Evolutionary conservation across 2,329 filamentous ascomycete genomes (phyloP), one percentile per base, ranked within the genome.

Genomic region (Gyromitra esculenta): DNA sequence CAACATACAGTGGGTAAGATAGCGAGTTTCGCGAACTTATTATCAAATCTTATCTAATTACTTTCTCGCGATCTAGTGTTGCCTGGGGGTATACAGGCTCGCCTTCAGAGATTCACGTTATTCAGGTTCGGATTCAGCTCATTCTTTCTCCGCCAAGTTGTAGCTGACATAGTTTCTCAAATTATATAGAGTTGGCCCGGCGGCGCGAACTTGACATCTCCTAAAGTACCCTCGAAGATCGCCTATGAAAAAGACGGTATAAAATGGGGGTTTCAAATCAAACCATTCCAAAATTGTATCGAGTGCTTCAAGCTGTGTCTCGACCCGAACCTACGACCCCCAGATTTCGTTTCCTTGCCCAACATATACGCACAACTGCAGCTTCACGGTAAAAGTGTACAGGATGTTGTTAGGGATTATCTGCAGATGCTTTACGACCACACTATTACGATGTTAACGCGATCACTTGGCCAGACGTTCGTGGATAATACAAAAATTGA

Each of bases 1-100:
- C 92, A n/a, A 94, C 92, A 1, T 94, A 76, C 50, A 73, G 77
- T 35, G 77, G 77, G 77, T 78, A 50, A 73, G 70, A 50, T 48
- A 54, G 39, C 41, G 37, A 31, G 11, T 11, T 57, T 67, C 35
- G 18, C 18, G 31, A n/a, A 9, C 59, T 48, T 64, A 15, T 39
- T 37, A 13, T 48, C 15, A 7, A 41, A 50, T 43, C 31, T 21
- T 39, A 57, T 56, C 45, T 69, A 56, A 71, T 41, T 21, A 25
- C 50, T 43, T 43, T 56, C 50, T 41, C 8, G 54, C 9, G 9
- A 35, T 54, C 18, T 31, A 78, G 77, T 37, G 77, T 78, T 41
- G 77, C 77, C 5, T 78, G 77, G 77, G 77, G 77, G 41, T 78
- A 78, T 75, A 78, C 77, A 9, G 77, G 77, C 43, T 74, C 77